Conservation (phyloP, 2,329 filamentous ascomycete genomes). For the Curvularia lunata region DNA sequence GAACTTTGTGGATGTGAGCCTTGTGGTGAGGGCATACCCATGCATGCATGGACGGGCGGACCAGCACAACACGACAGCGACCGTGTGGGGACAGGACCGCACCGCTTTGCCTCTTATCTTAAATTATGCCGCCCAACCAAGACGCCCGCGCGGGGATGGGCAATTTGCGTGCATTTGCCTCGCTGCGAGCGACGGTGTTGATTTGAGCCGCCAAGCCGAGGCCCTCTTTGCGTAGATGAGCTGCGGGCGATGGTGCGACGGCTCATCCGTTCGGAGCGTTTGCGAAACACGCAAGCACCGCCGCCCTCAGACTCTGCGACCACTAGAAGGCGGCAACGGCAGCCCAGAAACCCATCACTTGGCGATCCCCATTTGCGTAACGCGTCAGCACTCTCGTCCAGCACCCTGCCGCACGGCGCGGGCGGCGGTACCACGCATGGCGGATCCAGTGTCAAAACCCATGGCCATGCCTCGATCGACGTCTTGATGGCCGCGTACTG, state of each 20-base stretch:
- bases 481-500: constrained; percentile 14
- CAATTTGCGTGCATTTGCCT: neutral
- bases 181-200: too few relatives aligned
- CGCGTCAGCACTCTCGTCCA: constrained; percentile 13
- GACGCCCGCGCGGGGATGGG: neutral
- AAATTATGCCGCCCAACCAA: constrained; percentile 6
- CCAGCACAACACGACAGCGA: neutral
- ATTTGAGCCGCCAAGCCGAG: neutral
- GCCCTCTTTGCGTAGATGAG: constrained; percentile 12
- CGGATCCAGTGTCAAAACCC: constrained; percentile 14
- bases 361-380: constrained; percentile 13
- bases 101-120: constrained; percentile 5
- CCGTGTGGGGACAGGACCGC: constrained; percentile 3
- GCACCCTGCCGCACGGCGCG: constrained; percentile 12
- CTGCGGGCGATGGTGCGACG: constrained; percentile 21
- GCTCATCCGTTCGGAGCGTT: constrained; percentile 14
- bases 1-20: neutral
- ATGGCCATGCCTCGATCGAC: constrained; percentile 14
- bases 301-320: constrained; percentile 4
- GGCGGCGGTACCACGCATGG: constrained; percentile 9
- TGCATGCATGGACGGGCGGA: constrained; percentile 7
- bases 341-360: constrained; percentile 4
- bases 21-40: neutral
- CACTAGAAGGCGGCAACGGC: neutral
- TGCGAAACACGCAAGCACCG: constrained; percentile 19